Evolutionary conservation across 2,329 filamentous ascomycete species (phyloP), one percentile per base, ranked within the genome.

Genomic region (Colletotrichum destructivum): DNA sequence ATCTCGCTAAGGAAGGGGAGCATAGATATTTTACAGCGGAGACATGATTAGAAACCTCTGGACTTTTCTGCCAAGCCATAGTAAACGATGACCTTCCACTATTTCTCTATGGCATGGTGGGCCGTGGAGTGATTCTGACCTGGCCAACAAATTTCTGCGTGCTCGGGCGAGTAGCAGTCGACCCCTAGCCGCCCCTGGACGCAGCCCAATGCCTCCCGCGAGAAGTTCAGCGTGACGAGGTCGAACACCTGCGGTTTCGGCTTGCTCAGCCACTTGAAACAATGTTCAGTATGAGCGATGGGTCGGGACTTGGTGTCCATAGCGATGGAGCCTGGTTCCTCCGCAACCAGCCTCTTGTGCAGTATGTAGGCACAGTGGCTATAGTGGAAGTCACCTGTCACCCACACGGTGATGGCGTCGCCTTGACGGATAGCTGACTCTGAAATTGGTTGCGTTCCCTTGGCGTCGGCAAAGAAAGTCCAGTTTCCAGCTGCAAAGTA

Each of bases 391-490:
- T 52, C 49, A 52, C 49, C 49, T 7, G 49, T 52, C 7, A 52
- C 49, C 21, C 49, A 52, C 5, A 52, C 49, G n/a, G 49, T 52
- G 4, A 52, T 52, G n/a, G 49, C 49, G 49, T 52, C n/a, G 21
- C 49, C 49, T 26, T 52, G 49, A 2, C 49, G 21, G 2, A 52
- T 52, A 6, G n/a, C 26, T 12, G 49, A 52, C n/a, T 52, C 49
- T 26, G 49, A 5, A 26, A 52, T 52, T 23, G 49, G 49, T 13
- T 52, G 49, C 49, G 23, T 52, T 52, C 49, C 49, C 8, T 52
- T 21, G n/a, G 49, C 49, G n/a, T 52, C 49, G 49, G 49, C n/a
- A 11, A 52, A 52, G 49, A 52, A 52, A 21, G 49, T 52, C 49
- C 49, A 52, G 49, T 52, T 52, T 8, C 49, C 49, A 9, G 49